Base-by-base conservation (phyloP, 106 monocot species). In the Dendrobium officinale region DNA sequence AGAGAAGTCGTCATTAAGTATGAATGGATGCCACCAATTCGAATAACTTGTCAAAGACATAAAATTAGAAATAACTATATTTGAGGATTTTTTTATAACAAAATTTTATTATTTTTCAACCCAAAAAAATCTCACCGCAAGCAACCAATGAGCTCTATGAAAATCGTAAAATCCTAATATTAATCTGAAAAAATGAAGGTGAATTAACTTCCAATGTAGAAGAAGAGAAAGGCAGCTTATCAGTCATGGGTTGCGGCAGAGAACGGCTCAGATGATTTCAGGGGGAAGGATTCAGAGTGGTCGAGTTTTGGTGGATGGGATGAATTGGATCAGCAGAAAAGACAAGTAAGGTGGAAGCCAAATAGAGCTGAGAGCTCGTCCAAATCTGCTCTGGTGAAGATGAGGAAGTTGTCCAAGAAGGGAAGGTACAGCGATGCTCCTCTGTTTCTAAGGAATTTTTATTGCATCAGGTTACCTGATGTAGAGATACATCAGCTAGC, bases 241-340 rank as follows among this genome's bases (percentile, higher is more conserved):
- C 84, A 82, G 72, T 86, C 96, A 20, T 86, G 89, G 89, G 88
- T 45, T 59, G 78, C 89, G 27, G 51, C 74, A 2, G 77, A 75
- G 40, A 72, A 67, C 15, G 37, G 33, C 4, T 37, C 20, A 13
- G 37, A 72, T 72, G 37, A 72, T 37, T 4, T 9, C 37, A 72
- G n/a, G 22, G 64, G 8, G 6, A 26, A n/a, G 24, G 7, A 8
- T 64, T 64, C 64, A 24, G 22, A 4, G 1, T 37, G 15, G 0
- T 13, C 78, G 9, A 58, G 78, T 81, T 93, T 86, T 78, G 96
- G 93, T 58, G 96, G 96, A 79, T 96, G 93, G 93, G 93, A 96
- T 78, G 93, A 93, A 18, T 80, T 96, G 33, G 90, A 92, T 67
- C 22, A 75, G 72, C 80, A 80, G 49, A 43, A 72, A 45, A 75